A percentile compares a stretch with the other conserved stretches of the same genome.
phyloP scores from a whole-genome alignment of 805 yeast genomes.

The Isabelozyma heimii region DNA sequence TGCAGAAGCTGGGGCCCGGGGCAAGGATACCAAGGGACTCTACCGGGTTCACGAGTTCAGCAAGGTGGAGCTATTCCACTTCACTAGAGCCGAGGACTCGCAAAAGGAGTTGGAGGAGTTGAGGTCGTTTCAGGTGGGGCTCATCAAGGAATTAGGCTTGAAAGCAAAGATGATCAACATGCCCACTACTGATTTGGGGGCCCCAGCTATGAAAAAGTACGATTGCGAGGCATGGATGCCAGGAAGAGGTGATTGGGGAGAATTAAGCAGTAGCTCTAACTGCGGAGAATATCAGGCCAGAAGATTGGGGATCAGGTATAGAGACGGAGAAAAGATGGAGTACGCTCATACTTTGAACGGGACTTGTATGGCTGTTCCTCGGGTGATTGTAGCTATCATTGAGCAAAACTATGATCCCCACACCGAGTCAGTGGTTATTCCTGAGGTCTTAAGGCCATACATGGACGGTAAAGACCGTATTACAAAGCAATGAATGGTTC shows the following conservation, averaged over 20 bases:
- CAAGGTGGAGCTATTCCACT: slow-evolving; percentile 84
- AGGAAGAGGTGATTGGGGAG: slow-evolving; percentile 91
- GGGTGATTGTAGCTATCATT: slow-evolving; percentile 83
- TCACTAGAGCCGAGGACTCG: slow-evolving; percentile 55
- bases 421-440: slow-evolving; percentile 56
- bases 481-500: slow-evolving; percentile 4
- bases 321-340: slow-evolving; percentile 29
- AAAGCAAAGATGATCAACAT: slow-evolving; percentile 79
- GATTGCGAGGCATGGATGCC: slow-evolving; percentile 99
- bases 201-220: slow-evolving; percentile 87
- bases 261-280: slow-evolving; percentile 84
- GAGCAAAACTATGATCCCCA: slow-evolving; percentile 76
- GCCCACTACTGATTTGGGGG: slow-evolving; percentile 90
- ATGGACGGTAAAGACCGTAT: slow-evolving; percentile 62
- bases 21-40: slow-evolving; percentile 85
- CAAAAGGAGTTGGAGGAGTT: slow-evolving; percentile 55
- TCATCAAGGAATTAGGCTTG: slow-evolving; percentile 68
- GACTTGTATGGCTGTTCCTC: slow-evolving; percentile 93
- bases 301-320: slow-evolving; percentile 68
- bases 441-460: slow-evolving; percentile 62
- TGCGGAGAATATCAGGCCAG: slow-evolving; percentile 90
- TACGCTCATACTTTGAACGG: slow-evolving; percentile 88
- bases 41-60: slow-evolving; percentile 96
- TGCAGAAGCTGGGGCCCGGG: slow-evolving; percentile 97
- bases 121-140: slow-evolving; percentile 59